phyloP scores from a whole-genome alignment of 805 yeast species.

The Wickerhamiella sorbophila region DNA sequence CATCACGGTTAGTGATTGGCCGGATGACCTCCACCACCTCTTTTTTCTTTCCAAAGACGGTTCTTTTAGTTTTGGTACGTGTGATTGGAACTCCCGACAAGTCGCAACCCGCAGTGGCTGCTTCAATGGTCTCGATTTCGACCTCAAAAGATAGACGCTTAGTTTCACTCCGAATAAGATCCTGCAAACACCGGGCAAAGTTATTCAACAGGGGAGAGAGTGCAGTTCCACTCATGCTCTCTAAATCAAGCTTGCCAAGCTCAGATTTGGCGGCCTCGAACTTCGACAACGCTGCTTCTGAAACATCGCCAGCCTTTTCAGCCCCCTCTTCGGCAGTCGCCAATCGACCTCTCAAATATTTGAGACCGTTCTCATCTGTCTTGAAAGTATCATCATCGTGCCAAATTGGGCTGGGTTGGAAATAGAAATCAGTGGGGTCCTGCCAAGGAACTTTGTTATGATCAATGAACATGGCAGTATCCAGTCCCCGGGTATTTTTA shows the following conservation, averaged over 20 bases:
- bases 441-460: conserved; percentile 67
- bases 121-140: conserved; percentile 78
- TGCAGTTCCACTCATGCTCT: conserved; percentile 14
- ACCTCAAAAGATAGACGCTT: conserved; percentile 65
- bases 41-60: conserved; percentile 34
- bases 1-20: conserved; percentile 4
- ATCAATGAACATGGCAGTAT: conserved; percentile 80
- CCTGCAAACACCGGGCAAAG: conserved; percentile 40
- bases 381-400: conserved; percentile 80
- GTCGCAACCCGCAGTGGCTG: conserved; percentile 56
- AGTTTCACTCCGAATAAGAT: conserved; percentile 61
- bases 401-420: conserved; percentile 86
- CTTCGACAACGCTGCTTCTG: conserved; percentile 15
- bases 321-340: conserved; percentile 28
- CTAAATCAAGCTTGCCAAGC: conserved; percentile 21
- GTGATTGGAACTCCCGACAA: conserved; percentile 22
- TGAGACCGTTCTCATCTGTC: conserved; percentile 30
- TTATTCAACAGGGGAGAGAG: conserved; percentile 30
- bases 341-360: conserved; percentile 25
- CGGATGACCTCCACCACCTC: conserved; percentile 20
- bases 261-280: conserved; percentile 28
- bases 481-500: conserved; percentile 60
- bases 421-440: conserved; percentile 76
- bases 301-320: conserved; percentile 11
- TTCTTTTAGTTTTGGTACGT: conserved; percentile 39